These are phyloP conservation scores for Lentinus brumalis DNA, from an alignment of 768 basidiomycete genomes.

Conservation along the genomic window DNA sequence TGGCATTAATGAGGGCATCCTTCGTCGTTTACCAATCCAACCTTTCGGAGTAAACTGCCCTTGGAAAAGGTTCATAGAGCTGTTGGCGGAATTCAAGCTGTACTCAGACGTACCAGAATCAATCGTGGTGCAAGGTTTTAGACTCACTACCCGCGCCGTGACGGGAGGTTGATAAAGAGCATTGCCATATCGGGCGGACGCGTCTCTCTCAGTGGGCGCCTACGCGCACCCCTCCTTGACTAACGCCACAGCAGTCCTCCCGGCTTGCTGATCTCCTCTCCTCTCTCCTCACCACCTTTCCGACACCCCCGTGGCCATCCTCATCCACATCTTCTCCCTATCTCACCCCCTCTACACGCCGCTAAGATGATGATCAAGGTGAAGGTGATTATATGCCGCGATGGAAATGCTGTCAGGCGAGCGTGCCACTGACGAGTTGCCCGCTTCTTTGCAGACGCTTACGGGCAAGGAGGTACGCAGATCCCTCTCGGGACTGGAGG, in stretches of 20 bases:
- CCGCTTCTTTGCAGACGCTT: conserved; percentile 61
- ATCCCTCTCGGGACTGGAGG: not conserved
- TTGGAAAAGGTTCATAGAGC: too few relatives aligned
- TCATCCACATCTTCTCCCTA: not conserved
- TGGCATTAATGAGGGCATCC: too few relatives aligned
- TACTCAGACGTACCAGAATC: too few relatives aligned
- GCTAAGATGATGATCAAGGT: conserved; percentile 82
- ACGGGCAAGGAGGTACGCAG: conserved; percentile 90
- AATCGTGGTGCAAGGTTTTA: too few relatives aligned
- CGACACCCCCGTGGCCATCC: not conserved
- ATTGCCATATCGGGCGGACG: conserved; percentile 20
- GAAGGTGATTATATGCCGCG: conserved; percentile 53
- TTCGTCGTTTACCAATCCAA: too few relatives aligned
- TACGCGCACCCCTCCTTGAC: conserved; percentile 8
- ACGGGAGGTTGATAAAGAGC: too few relatives aligned
- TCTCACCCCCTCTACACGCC: not conserved
- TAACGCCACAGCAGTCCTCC: conserved; percentile 11
- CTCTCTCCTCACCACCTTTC: not conserved
- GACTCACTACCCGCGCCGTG: too few relatives aligned
- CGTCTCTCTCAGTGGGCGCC: conserved; percentile 15
- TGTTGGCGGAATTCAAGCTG: too few relatives aligned
- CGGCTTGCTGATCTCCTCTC: conserved; percentile 7
- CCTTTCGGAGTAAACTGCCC: too few relatives aligned
- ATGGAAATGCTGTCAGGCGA: not conserved
- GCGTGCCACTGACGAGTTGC: conserved; percentile 7